A percentile compares a stretch with the other conserved stretches of the same genome.
phyloP scores from a whole-genome alignment of 495 filamentous ascomycete species.

The Durotheca rogersii region DNA sequence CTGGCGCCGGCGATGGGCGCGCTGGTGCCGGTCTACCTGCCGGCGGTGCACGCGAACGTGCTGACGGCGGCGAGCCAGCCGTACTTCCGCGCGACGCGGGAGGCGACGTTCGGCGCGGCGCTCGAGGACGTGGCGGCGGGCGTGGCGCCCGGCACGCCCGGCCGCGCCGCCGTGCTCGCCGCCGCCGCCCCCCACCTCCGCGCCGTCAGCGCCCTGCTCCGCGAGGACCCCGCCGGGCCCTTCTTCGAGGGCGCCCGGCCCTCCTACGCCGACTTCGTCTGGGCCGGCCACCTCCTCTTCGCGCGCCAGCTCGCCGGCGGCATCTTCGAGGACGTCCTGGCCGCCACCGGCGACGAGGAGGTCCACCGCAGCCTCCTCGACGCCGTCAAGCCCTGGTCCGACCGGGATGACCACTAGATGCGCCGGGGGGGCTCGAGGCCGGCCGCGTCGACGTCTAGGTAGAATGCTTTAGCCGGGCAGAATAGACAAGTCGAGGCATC shows the following conservation, averaged over 20 bases:
- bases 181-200: slow-evolving; percentile 37
- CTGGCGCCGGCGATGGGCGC: slow-evolving; percentile 17
- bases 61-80: slow-evolving; percentile 41
- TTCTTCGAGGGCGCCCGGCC: slow-evolving; percentile 45
- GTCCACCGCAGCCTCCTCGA: slow-evolving; percentile 42
- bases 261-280: slow-evolving; percentile 47
- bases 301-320: slow-evolving; percentile 34
- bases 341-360: slow-evolving; percentile 36
- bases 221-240: slow-evolving; percentile 50
- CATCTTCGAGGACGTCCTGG: slow-evolving; percentile 35
- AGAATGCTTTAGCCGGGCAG: too few relatives aligned
- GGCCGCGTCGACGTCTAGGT: too few relatives aligned
- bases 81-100: slow-evolving; percentile 51
- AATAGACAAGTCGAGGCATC: too few relatives aligned
- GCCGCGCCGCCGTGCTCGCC: slow-evolving; percentile 43
- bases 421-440: too few relatives aligned
- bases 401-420: slow-evolving; percentile 29
- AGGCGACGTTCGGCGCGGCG: slow-evolving; percentile 42
- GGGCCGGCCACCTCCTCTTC: slow-evolving; percentile 42
- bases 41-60: slow-evolving; percentile 38
- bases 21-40: slow-evolving; percentile 35
- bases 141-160: slow-evolving; percentile 43
- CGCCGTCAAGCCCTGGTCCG: slow-evolving; percentile 41
- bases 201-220: slow-evolving; percentile 49
- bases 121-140: slow-evolving; percentile 44